Base-by-base conservation (phyloP, 352 stramenopile genomes). In the Globisporangium barbulae region DNA sequence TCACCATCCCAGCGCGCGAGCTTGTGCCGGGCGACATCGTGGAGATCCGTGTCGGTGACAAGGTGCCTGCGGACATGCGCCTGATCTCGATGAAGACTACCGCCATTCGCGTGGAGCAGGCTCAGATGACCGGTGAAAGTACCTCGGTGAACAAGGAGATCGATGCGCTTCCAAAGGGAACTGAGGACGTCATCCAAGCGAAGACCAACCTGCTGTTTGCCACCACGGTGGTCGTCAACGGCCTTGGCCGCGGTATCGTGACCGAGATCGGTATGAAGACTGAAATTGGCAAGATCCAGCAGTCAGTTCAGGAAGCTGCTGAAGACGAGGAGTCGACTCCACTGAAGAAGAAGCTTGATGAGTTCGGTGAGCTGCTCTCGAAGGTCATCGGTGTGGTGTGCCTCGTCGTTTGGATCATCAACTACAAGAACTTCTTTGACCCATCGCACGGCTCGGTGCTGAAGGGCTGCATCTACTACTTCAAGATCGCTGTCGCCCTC, bases 401-500 rank as follows among this genome's bases (percentile, higher is more conserved):
- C 76, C 74, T 98, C 22, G 82, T 95, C 6, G 96, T 99, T 6
- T 99, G 97, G 94, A 72, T 94, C 31, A 98, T 98, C 68, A 98
- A 96, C 64, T 98, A 99, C 74, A 97, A 98, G 67, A 98, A 98
- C 74, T 99, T 99, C 68, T 95, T 96, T 49, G 87, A 95, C 67
- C 88, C 87, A 4, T 84, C 85, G 28, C 80, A 96, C 69, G 88
- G 88, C 28, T 91, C 87, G 28, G 79, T 97, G 22, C 83, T 98
- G 65, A 97, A 98, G 78, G 97, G 97, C 21, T 98, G 94, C 64
- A 94, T 99, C 59, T 99, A 99, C 82, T 99, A 99, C 86, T 98
- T 98, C 60, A 99, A 99, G 78, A 98, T 99, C 35, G 97, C 97
- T 1, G 97, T 99, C 13, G 97, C 97, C 1, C 82, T 99, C 28